These are phyloP conservation scores for Mycena haematopus DNA, from an alignment of 768 basidiomycete genomes.

Conservation along the genomic window DNA sequence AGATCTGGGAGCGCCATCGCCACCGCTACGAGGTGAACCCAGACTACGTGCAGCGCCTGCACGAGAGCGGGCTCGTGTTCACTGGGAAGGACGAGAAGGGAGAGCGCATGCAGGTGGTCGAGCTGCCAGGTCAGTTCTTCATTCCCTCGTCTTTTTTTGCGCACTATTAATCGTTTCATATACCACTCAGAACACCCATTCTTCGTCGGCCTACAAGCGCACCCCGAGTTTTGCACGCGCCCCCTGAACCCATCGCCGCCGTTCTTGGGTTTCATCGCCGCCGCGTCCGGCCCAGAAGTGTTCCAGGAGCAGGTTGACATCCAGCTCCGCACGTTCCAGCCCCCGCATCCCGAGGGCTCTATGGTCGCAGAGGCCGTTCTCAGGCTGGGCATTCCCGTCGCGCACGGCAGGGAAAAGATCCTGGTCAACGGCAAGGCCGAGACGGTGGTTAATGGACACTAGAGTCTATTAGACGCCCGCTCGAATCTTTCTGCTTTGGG, in stretches of 20 bases:
- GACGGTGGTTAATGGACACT: conserved; percentile 5
- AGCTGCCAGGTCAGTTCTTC: conserved; percentile 70
- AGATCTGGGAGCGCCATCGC: conserved; percentile 95
- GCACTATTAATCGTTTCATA: conserved; percentile 2
- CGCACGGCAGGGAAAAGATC: conserved; percentile 19
- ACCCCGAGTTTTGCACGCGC: conserved; percentile 98
- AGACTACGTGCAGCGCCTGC: conserved; percentile 73
- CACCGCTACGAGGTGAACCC: conserved; percentile 98
- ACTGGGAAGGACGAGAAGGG: conserved; percentile 93
- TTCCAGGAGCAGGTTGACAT: conserved; percentile 74
- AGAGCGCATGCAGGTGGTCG: conserved; percentile 96
- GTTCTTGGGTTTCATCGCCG: conserved; percentile 95
- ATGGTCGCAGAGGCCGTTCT: conserved; percentile 76
- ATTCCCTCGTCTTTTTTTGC: not conserved
- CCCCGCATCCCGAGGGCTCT: conserved; percentile 76
- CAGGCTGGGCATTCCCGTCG: conserved; percentile 25
- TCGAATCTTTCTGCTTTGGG: not conserved
- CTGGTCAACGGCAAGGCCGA: conserved; percentile 18
- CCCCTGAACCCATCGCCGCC: conserved; percentile 97
- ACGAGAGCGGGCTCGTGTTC: conserved; percentile 67
- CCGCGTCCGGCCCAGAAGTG: conserved; percentile 58
- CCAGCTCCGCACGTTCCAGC: conserved; percentile 68
- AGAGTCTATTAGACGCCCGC: not conserved
- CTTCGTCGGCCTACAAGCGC: conserved; percentile 94
- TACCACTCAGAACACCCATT: conserved; percentile 84